Conservation (phyloP, 345 rosid genomes). For the Gossypium sturtianum region DNA sequence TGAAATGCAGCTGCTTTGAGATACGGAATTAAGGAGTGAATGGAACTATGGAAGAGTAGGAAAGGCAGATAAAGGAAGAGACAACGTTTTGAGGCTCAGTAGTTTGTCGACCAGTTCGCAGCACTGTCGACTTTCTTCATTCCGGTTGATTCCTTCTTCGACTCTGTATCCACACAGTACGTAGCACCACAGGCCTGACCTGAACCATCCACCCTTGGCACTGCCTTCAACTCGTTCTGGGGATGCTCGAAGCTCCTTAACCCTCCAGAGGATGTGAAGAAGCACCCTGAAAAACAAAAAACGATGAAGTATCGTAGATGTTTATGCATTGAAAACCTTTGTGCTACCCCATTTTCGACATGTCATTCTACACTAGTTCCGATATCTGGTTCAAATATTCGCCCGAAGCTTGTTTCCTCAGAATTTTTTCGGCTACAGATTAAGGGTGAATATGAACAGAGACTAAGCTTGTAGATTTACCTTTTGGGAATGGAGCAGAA, state of each 20-base stretch:
- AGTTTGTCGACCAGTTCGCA: slow-evolving; percentile 74
- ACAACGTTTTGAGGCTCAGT: slow-evolving; percentile 30
- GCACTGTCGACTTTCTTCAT: slow-evolving; percentile 92
- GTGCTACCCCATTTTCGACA: too few relatives aligned
- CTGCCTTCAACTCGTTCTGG: slow-evolving; percentile 72
- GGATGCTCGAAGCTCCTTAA: slow-evolving; percentile 91
- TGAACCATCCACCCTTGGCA: slow-evolving; percentile 88
- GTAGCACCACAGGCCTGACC: slow-evolving; percentile 76
- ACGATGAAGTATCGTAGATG: not conserved
- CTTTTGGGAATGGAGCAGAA: slow-evolving; percentile 93
- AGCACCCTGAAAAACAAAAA: slow-evolving; percentile 54
- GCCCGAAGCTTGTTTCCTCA: not conserved
- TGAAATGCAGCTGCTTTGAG: not conserved
- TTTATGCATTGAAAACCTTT: too few relatives aligned
- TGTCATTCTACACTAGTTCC: not conserved
- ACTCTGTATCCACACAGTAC: slow-evolving; percentile 67
- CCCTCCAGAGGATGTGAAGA: slow-evolving; percentile 90
- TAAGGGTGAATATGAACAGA: not conserved
- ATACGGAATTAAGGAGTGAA: not conserved
- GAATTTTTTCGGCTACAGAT: not conserved
- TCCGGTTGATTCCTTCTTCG: slow-evolving; percentile 61
- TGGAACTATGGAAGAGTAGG: not conserved
- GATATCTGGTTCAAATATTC: not conserved
- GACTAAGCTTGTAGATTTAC: slow-evolving; percentile 26
- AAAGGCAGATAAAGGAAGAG: not conserved